Evolutionary conservation across 1,284 basidiomycete genomes (phyloP), one percentile per base, ranked within the genome.

Genomic region (Pisolithus thermaeus): DNA sequence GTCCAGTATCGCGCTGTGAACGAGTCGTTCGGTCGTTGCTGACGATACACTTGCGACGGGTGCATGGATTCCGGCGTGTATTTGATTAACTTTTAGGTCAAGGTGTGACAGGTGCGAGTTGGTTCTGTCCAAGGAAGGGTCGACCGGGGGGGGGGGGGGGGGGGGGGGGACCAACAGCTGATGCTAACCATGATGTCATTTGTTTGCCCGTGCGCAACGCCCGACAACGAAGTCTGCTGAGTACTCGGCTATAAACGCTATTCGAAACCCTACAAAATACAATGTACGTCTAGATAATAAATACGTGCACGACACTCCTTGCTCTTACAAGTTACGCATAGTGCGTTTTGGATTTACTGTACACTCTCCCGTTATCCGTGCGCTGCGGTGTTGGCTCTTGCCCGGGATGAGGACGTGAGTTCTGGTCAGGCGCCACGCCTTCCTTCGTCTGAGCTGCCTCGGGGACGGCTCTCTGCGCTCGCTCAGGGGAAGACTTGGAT

Each of bases 1-100:
- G 67, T 58, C 64, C 64, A 66, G 47, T 66, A 69, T 43, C 66
- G 53, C 18, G 63, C 62, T 16, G 63, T 55, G 38, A 65, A 65
- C 23, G 64, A 53, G 20, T 65, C 59, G 25, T 62, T 48, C 16
- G 50, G 48, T 39, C 64, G 60, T 37, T 55, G 53, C 39, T 66
- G 66, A 23, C 49, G 59, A 40, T 47, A 49, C 40, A 59, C 50
- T 18, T 32, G 56, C 18, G 67, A 67, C 25, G 61, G 50, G 40
- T 55, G 63, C 64, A 65, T 65, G 22, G 46, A 46, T 35, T 32
- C 44, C 12, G 32, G 12, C 32, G 18, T 20, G 32, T 46, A 32
- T 2, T 20, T 36, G 44, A 35, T 35, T 22, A 4, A 32, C 3
- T 36, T 22, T 16, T 20, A 18, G 9, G 9, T 16, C 6, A 18